A percentile compares a stretch with the other conserved stretches of the same genome.
These are phyloP conservation scores for Citrus cavaleriei DNA, from an alignment of 345 rosid genomes.

Conservation along the genomic window DNA sequence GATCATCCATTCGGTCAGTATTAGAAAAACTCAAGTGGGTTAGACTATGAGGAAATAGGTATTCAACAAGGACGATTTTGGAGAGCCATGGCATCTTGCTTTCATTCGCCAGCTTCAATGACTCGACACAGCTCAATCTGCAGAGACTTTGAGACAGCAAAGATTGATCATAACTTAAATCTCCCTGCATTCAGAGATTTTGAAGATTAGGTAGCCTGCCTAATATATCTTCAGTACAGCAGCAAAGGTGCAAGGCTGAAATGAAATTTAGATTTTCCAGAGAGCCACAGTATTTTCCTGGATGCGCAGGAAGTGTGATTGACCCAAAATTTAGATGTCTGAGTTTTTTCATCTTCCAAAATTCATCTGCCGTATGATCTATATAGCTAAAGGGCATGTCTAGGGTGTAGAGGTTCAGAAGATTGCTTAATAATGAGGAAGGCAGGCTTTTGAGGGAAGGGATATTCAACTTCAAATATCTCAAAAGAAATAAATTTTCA, in stretches of 20 bases:
- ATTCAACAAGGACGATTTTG: too few species aligned
- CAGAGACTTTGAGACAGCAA: not conserved
- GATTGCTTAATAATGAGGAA: too few species aligned
- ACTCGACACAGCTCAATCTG: not conserved
- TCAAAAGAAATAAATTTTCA: too few species aligned
- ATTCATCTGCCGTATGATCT: not conserved
- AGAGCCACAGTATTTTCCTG: not conserved
- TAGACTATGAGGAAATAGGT: too few species aligned
- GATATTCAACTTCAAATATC: too few species aligned
- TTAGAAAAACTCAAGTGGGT: too few species aligned
- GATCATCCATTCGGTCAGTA: too few species aligned
- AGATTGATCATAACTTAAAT: not conserved
- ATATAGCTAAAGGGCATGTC: too few species aligned
- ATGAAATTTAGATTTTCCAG: not conserved
- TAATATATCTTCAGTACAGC: not conserved
- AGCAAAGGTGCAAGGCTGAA: not conserved
- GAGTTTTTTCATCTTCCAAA: not conserved
- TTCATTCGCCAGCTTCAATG: not conserved
- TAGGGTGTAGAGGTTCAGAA: too few species aligned
- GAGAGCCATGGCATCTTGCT: not conserved
- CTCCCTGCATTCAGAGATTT: not conserved
- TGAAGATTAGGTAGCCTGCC: not conserved
- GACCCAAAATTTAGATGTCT: not conserved
- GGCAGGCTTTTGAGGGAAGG: too few species aligned
- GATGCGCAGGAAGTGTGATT: not conserved